phyloP scores from a whole-genome alignment of 495 filamentous ascomycete species.

The Tricharina praecox region DNA sequence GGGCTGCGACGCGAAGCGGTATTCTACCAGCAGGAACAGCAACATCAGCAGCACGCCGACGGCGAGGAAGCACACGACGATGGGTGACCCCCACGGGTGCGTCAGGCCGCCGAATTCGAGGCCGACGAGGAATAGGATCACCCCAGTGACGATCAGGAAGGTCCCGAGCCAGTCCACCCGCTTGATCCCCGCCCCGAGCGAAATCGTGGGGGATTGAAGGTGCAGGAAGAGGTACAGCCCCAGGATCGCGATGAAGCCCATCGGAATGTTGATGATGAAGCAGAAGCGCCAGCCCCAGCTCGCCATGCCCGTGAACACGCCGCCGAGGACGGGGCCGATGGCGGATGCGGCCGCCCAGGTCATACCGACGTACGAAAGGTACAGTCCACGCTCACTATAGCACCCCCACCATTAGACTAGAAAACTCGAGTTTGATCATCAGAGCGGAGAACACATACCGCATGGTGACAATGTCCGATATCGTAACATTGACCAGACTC shows the following conservation, averaged over 20 bases:
- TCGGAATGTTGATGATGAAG: conserved; percentile 54
- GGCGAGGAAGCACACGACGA: conserved; percentile 60
- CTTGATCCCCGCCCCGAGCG: conserved; percentile 49
- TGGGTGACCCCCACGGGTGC: conserved; percentile 59
- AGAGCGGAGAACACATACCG: conserved; percentile 13
- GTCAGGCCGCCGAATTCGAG: conserved; percentile 61
- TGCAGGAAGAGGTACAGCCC: conserved; percentile 55
- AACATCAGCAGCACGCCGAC: conserved; percentile 49
- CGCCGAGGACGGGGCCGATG: conserved; percentile 59
- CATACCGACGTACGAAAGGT: conserved; percentile 44
- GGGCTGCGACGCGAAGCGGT: conserved; percentile 55
- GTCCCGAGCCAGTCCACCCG: conserved; percentile 26
- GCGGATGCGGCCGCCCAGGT: conserved; percentile 62
- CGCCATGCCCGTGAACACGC: conserved; percentile 46
- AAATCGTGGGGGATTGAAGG: conserved; percentile 58
- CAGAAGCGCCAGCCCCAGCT: conserved; percentile 42
- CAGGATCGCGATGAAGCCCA: conserved; percentile 50
- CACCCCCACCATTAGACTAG: neutral
- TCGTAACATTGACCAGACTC: conserved; percentile 63
- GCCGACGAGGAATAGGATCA: conserved; percentile 66
- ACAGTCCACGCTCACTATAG: conserved; percentile 42
- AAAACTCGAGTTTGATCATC: neutral
- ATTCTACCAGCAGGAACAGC: conserved; percentile 52
- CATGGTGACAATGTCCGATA: conserved; percentile 45
- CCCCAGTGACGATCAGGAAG: conserved; percentile 50